These are phyloP conservation scores for Microcos paniculata DNA, from an alignment of 345 rosid genomes.

Conservation along the genomic window DNA sequence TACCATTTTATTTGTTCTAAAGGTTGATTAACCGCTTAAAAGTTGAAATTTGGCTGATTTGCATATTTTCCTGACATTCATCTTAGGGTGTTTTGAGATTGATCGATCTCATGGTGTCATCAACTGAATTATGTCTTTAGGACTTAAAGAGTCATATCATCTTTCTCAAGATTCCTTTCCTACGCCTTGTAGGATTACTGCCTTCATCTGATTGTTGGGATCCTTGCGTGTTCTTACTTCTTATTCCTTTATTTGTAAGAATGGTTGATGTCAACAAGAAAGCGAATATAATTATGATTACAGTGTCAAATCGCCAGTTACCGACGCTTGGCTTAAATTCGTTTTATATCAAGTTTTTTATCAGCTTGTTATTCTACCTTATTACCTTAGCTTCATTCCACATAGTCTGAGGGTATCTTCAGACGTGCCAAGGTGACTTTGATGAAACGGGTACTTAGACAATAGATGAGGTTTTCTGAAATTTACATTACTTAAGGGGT, in stretches of 20 bases:
- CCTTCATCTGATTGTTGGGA: not conserved
- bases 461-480: not conserved
- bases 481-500: not conserved
- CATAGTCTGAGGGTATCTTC: not conserved
- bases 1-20: not conserved
- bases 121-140: constrained; percentile 9
- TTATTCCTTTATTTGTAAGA: not conserved
- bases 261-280: not conserved
- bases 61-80: not conserved
- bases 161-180: constrained; percentile 4
- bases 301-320: not conserved
- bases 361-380: not conserved
- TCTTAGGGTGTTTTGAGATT: not conserved
- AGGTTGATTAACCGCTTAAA: constrained; percentile 1
- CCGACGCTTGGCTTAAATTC: not conserved
- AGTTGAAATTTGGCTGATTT: not conserved
- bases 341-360: not conserved
- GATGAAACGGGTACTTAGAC: not conserved
- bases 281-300: not conserved
- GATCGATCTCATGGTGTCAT: not conserved
- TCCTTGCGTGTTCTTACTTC: not conserved
- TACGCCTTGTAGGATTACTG: not conserved
- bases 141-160: not conserved
- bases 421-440: not conserved
- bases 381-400: not conserved